Conservation (phyloP, 768 basidiomycete species). For the Tylopilus felleus region DNA sequence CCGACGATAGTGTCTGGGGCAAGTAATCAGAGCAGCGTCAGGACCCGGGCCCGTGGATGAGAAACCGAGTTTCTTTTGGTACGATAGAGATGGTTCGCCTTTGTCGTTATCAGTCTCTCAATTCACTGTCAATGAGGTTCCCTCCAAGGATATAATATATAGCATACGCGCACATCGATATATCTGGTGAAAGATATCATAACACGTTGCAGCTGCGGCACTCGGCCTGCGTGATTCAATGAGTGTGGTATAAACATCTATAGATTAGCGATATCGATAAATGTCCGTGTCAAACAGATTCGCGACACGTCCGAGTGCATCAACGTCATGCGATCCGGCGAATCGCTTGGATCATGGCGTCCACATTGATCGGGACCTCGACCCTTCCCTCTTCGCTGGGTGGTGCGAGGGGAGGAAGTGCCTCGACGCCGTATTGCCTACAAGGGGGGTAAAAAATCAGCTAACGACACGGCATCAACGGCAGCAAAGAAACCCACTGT, state of each 20-base stretch:
- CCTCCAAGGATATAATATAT: not conserved
- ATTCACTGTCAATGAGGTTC: no score
- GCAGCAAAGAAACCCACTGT: not conserved
- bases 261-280: not conserved
- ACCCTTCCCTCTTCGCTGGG: not conserved
- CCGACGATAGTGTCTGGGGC: no score
- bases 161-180: not conserved
- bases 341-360: not conserved
- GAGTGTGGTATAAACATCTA: not conserved
- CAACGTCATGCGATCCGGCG: not conserved
- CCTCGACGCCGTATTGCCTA: not conserved
- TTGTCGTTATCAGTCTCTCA: no score
- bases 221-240: not conserved
- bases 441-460: not conserved
- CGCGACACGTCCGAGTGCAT: not conserved
- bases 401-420: not conserved
- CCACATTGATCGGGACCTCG: not conserved
- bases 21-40: no score
- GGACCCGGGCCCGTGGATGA: no score
- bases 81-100: no score
- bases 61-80: no score
- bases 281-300: not conserved
- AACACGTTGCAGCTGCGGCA: not conserved
- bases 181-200: not conserved
- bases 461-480: not conserved